Evolutionary conservation across 768 basidiomycete species (phyloP).

Genomic region (Naematelia aurantialba): DNA sequence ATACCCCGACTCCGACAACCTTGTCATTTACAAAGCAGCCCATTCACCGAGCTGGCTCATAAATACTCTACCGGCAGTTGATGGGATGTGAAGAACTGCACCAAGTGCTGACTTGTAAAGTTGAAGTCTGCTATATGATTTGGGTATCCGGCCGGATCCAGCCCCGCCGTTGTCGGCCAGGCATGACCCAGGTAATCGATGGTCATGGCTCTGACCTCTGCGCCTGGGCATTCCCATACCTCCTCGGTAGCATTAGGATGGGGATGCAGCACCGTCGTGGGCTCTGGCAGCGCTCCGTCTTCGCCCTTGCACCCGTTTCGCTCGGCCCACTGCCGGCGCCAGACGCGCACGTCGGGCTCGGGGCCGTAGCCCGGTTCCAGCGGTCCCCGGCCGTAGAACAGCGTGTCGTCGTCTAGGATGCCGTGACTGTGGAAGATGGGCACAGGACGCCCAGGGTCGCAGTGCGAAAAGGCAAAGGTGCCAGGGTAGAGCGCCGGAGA

Average conservation of each 20-base stretch:
- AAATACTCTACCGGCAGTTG: constrained; percentile 12
- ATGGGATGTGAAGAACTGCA: constrained; percentile 22
- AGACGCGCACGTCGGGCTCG: constrained; percentile 19
- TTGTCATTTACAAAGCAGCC: background rate
- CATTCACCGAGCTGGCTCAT: background rate
- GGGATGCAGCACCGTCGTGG: constrained; percentile 11
- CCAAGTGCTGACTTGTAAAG: constrained; percentile 16
- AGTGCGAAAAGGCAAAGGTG: constrained; percentile 24
- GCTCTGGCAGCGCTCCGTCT: constrained; percentile 1
- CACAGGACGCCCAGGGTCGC: constrained; percentile 20
- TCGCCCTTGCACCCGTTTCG: constrained; percentile 26
- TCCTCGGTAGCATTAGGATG: constrained; percentile 20
- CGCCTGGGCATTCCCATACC: constrained; percentile 17
- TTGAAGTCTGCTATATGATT: constrained; percentile 27
- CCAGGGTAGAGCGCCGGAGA: constrained; percentile 33
- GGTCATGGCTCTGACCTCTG: constrained; percentile 23
- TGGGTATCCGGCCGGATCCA: constrained; percentile 27
- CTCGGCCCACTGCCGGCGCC: constrained; percentile 29
- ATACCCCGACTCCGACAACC: too few relatives aligned
- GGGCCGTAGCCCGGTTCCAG: constrained; percentile 16
- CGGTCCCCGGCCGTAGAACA: constrained; percentile 23
- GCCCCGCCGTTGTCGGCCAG: constrained; percentile 35
- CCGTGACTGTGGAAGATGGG: constrained; percentile 35
- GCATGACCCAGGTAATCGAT: constrained; percentile 31
- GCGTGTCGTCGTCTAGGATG: constrained; percentile 28